Conservation (phyloP, 1,139 yeast species). For the Candida pseudocylindracea region DNA sequence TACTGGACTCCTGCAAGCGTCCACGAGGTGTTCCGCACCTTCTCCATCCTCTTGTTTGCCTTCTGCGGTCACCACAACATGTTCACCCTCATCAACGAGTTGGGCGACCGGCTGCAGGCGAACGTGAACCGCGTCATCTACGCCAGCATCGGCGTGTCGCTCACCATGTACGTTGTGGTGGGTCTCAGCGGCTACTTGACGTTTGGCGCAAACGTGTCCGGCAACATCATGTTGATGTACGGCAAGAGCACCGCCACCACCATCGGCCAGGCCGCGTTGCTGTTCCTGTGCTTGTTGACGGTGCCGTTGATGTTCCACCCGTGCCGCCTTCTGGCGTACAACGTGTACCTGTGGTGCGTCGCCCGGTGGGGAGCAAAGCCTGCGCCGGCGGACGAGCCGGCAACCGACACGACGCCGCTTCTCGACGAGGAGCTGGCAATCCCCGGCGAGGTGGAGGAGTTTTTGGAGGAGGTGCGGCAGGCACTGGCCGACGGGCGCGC, state of each 20-base stretch:
- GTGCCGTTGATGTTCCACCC: slow-evolving; percentile 67
- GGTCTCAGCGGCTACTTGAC: slow-evolving; percentile 75
- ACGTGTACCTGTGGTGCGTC: slow-evolving; percentile 23
- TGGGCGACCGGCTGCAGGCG: slow-evolving; percentile 14
- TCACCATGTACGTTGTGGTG: slow-evolving; percentile 44
- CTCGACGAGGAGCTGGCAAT: no score
- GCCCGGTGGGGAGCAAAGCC: no score
- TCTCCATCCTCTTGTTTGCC: slow-evolving; percentile 87
- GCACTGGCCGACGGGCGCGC: slow-evolving; percentile 19
- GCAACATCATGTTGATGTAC: slow-evolving; percentile 51
- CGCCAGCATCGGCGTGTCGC: slow-evolving; percentile 32
- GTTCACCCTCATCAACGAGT: slow-evolving; percentile 76
- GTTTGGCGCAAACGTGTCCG: slow-evolving; percentile 53
- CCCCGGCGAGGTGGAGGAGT: slow-evolving; percentile 5
- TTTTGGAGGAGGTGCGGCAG: no score
- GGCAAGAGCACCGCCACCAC: slow-evolving; percentile 37
- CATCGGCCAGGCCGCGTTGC: slow-evolving; percentile 45
- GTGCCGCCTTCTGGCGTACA: slow-evolving; percentile 50
- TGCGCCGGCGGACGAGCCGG: slow-evolving; percentile 10
- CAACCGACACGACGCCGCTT: neutral
- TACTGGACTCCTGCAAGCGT: slow-evolving; percentile 18
- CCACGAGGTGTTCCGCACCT: slow-evolving; percentile 20
- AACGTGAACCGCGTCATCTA: slow-evolving; percentile 31
- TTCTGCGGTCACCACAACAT: slow-evolving; percentile 91
- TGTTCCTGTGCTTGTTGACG: slow-evolving; percentile 51